These are phyloP conservation scores for Eucalyptus caleyi DNA, from an alignment of 345 rosid genomes.

Conservation along the genomic window DNA sequence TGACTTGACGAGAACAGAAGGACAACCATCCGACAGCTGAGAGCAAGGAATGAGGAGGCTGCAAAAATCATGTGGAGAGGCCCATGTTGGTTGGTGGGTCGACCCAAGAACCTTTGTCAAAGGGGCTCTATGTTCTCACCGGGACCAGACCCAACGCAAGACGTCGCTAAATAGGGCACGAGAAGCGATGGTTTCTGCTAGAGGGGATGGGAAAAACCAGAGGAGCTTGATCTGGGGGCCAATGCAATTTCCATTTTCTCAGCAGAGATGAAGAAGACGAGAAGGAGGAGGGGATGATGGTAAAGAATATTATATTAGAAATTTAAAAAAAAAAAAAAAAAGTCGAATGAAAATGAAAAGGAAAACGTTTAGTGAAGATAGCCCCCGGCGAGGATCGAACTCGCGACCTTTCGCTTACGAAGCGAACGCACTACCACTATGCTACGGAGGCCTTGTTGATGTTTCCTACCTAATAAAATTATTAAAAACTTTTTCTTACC, in stretches of 20 bases:
- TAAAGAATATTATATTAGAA: background rate
- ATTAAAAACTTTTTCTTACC: no score
- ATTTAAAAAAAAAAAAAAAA: background rate
- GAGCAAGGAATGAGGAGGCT: background rate
- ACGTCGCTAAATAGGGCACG: background rate
- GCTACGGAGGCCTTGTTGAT: slow-evolving; percentile 49
- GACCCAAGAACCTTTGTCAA: background rate
- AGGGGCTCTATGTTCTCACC: background rate
- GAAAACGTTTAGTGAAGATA: accelerated
- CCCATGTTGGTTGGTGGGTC: background rate
- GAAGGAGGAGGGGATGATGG: background rate
- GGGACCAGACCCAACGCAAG: background rate
- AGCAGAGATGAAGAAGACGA: background rate
- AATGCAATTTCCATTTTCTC: background rate
- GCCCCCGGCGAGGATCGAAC: slow-evolving; percentile 75
- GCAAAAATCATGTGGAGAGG: background rate
- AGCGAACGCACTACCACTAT: slow-evolving; percentile 99
- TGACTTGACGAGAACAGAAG: background rate
- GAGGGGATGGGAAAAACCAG: background rate
- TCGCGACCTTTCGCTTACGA: slow-evolving; percentile 99
- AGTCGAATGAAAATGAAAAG: background rate
- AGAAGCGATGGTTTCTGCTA: background rate
- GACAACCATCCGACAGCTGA: background rate
- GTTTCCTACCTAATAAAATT: no score
- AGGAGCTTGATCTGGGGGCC: background rate